phyloP scores from a whole-genome alignment of 805 yeast genomes.

The Candida odintsovae region DNA sequence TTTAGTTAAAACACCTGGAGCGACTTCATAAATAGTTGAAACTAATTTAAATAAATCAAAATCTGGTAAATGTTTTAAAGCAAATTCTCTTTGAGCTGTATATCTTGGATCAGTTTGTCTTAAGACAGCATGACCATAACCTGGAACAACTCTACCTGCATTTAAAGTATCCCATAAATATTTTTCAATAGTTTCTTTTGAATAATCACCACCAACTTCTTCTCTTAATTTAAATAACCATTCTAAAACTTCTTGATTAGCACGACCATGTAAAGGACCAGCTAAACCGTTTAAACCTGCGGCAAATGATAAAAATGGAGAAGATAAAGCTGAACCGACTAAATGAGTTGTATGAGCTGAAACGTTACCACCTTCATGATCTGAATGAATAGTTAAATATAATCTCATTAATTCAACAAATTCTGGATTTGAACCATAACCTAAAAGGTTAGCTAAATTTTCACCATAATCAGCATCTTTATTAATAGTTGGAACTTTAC shows the following conservation, averaged over 20 bases:
- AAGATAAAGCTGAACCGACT: constrained; percentile 77
- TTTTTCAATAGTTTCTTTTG: constrained; percentile 63
- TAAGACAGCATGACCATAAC: constrained; percentile 84
- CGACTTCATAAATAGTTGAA: constrained; percentile 71
- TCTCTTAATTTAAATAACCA: constrained; percentile 67
- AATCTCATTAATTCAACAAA: constrained; percentile 77
- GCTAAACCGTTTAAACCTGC: constrained; percentile 85
- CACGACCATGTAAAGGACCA: constrained; percentile 85
- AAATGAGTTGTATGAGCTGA: constrained; percentile 83
- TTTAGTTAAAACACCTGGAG: constrained; percentile 72
- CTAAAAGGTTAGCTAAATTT: constrained; percentile 53
- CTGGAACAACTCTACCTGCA: constrained; percentile 82
- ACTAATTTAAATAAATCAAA: constrained; percentile 76
- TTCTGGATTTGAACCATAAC: constrained; percentile 55
- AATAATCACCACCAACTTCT: constrained; percentile 56
- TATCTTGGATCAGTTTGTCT: constrained; percentile 88
- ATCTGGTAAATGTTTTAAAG: constrained; percentile 69
- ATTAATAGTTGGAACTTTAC: constrained; percentile 51
- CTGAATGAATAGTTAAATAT: constrained; percentile 77
- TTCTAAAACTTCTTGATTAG: constrained; percentile 82
- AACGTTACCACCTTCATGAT: constrained; percentile 89
- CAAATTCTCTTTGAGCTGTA: constrained; percentile 81
- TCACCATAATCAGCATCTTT: constrained; percentile 59
- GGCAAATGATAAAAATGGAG: constrained; percentile 72
- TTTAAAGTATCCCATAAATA: constrained; percentile 76